Evolutionary conservation across 2,329 filamentous ascomycete genomes (phyloP).

Genomic region (Ascochyta viciae-villosae): DNA sequence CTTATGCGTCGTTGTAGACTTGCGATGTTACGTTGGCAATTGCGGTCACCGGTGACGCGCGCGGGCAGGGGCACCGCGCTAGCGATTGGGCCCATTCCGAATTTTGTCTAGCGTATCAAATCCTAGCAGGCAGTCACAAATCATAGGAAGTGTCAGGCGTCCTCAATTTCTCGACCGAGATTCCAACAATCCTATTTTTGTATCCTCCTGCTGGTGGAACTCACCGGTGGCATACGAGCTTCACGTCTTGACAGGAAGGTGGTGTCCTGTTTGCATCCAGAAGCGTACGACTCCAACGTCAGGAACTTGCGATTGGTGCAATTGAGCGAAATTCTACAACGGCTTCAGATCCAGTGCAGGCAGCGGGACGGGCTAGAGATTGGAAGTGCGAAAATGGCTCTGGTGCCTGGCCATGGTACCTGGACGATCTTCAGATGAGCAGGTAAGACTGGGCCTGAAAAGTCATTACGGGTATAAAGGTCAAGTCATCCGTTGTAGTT

Average conservation of each 20-base stretch:
- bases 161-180: background rate
- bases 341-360: background rate
- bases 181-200: background rate
- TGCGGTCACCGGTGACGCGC: background rate
- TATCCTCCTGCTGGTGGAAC: background rate
- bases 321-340: background rate
- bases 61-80: background rate
- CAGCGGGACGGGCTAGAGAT: background rate
- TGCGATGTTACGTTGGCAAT: background rate
- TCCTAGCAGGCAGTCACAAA: background rate
- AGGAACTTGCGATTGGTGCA: background rate
- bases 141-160: conserved; percentile 1
- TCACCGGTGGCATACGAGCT: background rate
- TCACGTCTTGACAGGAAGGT: background rate
- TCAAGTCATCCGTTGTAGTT: background rate
- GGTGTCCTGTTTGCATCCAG: background rate
- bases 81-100: background rate
- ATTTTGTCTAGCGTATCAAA: background rate
- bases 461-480: background rate
- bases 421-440: background rate
- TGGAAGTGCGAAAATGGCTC: background rate
- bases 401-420: background rate
- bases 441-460: background rate
- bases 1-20: background rate
- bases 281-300: background rate